phyloP scores from a whole-genome alignment of 2,329 filamentous ascomycete genomes.

The Amylocarpus encephaloides region DNA sequence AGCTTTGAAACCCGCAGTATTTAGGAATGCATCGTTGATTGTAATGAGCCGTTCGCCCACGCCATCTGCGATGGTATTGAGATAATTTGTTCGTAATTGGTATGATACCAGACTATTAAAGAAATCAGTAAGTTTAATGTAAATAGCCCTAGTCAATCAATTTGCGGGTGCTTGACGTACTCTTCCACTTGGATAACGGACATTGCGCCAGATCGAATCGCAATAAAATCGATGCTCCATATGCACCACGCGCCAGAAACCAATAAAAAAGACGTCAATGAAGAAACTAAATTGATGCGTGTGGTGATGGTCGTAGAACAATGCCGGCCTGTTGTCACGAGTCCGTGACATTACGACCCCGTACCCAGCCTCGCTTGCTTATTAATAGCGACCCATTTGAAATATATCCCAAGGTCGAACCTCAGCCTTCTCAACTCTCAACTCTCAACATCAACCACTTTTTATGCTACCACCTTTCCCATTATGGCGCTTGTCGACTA shows the following conservation, averaged over 20 bases:
- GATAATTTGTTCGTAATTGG: constrained; percentile 73
- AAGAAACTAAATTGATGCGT: background rate
- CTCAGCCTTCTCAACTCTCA: background rate
- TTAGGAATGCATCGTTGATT: constrained; percentile 71
- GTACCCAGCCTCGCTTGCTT: background rate
- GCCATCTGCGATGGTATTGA: constrained; percentile 74
- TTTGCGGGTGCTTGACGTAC: constrained; percentile 20
- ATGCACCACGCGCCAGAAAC: background rate
- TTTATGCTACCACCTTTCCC: background rate
- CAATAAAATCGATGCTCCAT: constrained; percentile 10
- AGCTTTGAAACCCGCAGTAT: constrained; percentile 74
- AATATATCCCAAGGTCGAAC: background rate
- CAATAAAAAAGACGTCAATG: background rate
- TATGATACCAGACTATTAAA: constrained; percentile 66
- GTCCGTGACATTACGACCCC: background rate
- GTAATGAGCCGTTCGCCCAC: constrained; percentile 80
- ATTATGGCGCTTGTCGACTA: constrained; percentile 63
- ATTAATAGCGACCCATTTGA: background rate
- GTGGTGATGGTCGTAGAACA: background rate
- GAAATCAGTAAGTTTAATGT: constrained; percentile 8
- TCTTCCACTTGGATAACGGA: constrained; percentile 35
- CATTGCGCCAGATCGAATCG: constrained; percentile 20
- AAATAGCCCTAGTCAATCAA: background rate
- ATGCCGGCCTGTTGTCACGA: background rate
- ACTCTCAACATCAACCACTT: background rate